Evolutionary conservation across 2,329 filamentous ascomycete genomes (phyloP), one percentile per base, ranked within the genome.

Genomic region (Purpureocillium lavendulum): DNA sequence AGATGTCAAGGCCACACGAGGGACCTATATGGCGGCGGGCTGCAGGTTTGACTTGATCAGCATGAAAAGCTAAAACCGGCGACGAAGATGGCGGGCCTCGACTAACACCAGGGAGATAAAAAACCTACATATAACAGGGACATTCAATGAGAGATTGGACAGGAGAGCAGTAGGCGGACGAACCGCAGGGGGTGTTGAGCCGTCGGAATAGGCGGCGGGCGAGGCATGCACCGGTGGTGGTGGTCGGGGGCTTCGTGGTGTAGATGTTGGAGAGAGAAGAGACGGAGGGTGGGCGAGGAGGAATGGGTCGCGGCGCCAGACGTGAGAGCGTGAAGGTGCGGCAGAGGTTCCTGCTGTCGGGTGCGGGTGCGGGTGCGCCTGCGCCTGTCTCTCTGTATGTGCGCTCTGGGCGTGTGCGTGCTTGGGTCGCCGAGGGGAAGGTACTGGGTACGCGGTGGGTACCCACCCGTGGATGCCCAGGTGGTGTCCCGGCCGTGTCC

Each of bases 291-390:
- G 46, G 17, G 40, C 30, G 49, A 40, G 39, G 42, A 46, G 48
- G 47, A 44, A 54, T 49, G 49, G 51, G 48, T 53, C 47, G 47
- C 50, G 49, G 47, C 45, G 47, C 44, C 49, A 47, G 47, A 48
- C 42, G 41, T 30, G 38, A 38, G 38, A 38, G 26, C 35, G 45
- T 42, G 40, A 40, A 46, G 43, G 50, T 46, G 48, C 45, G 40
- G 50, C 45, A 47, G 40, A 49, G 39, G 49, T 52, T 50, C 45
- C 44, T 45, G 21, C 21, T 26, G 21, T 26, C 21, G 21, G 21
- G 21, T 26, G 21, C 21, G n/a, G n/a, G 21, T 26, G 21, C 21
- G 21, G 10, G 21, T 10, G 21, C n/a, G n/a, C n/a, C n/a, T n/a
- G n/a, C n/a, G n/a, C n/a, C n/a, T n/a, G n/a, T n/a, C n/a, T n/a